Evolutionary conservation across 2,329 filamentous ascomycete species (phyloP).

Genomic region (Triangularia verruculosa): DNA sequence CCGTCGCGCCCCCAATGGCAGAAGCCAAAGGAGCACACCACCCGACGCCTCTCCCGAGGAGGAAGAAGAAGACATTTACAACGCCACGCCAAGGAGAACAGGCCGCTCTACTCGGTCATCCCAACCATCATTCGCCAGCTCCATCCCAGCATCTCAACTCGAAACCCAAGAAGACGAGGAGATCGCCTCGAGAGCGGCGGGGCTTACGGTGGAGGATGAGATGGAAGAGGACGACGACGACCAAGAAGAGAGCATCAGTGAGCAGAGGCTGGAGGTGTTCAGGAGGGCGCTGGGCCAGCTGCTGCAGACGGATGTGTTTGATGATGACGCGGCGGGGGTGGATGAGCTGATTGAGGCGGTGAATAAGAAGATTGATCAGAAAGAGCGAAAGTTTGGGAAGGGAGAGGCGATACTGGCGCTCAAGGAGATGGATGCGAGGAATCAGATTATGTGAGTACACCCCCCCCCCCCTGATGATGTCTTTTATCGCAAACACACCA

Average conservation of each 20-base stretch:
- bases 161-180: conserved; percentile 19
- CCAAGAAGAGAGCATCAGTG: conserved; percentile 48
- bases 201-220: conserved; percentile 37
- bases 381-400: conserved; percentile 59
- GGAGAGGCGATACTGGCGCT: conserved; percentile 75
- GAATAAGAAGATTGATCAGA: conserved; percentile 64
- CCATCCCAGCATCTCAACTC: conserved; percentile 71
- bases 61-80: conserved; percentile 48
- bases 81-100: conserved; percentile 40
- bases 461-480: not conserved
- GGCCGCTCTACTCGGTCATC: conserved; percentile 42
- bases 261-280: conserved; percentile 69
- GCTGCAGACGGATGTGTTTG: conserved; percentile 78
- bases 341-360: conserved; percentile 73
- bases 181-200: conserved; percentile 41
- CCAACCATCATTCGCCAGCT: conserved; percentile 74
- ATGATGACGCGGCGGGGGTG: conserved; percentile 77
- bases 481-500: too few species aligned
- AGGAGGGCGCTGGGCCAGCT: conserved; percentile 77
- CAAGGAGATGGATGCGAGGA: conserved; percentile 73
- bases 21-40: not conserved
- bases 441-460: conserved; percentile 83
- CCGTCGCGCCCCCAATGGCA: conserved; percentile 11
- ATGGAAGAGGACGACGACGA: conserved; percentile 25
- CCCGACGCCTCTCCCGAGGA: conserved; percentile 32